A percentile compares a stretch with the other conserved stretches of the same genome.
These are phyloP conservation scores for Prosopis cineraria DNA, from an alignment of 306 rosid species.

Conservation along the genomic window DNA sequence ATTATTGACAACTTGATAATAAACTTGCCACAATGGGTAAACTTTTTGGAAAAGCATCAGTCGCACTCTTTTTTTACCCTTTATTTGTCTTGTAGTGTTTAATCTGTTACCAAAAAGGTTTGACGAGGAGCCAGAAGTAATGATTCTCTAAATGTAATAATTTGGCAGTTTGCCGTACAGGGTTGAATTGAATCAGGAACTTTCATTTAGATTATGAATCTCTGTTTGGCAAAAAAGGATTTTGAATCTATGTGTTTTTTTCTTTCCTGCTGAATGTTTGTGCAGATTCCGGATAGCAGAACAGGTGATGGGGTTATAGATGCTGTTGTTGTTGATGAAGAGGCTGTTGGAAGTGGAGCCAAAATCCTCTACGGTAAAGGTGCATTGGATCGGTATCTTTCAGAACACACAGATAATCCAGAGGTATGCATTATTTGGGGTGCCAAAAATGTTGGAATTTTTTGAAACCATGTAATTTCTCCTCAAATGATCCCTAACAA, in stretches of 20 bases:
- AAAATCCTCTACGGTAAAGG: slow-evolving; percentile 81
- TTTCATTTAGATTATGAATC: slow-evolving; percentile 1
- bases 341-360: slow-evolving; percentile 73
- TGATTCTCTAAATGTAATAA: not conserved
- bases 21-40: not conserved
- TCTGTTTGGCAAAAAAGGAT: not conserved
- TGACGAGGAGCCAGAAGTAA: not conserved
- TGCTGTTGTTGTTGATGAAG: slow-evolving; percentile 85
- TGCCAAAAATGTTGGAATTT: not conserved
- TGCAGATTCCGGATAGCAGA: slow-evolving; percentile 88
- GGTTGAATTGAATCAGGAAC: slow-evolving; percentile 9
- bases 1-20: not conserved
- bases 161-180: not conserved
- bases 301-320: slow-evolving; percentile 69
- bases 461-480: no score
- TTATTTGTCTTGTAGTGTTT: not conserved
- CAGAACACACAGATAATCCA: slow-evolving; percentile 48
- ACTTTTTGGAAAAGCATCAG: not conserved
- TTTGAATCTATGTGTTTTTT: not conserved
- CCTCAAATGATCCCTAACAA: no score
- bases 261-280: not conserved
- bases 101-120: not conserved
- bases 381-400: slow-evolving; percentile 71
- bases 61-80: not conserved
- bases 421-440: slow-evolving; percentile 48